These are phyloP conservation scores for Chlamydomonas sp. DNA, from an alignment of 139 green algal species.

Conservation along the genomic window DNA sequence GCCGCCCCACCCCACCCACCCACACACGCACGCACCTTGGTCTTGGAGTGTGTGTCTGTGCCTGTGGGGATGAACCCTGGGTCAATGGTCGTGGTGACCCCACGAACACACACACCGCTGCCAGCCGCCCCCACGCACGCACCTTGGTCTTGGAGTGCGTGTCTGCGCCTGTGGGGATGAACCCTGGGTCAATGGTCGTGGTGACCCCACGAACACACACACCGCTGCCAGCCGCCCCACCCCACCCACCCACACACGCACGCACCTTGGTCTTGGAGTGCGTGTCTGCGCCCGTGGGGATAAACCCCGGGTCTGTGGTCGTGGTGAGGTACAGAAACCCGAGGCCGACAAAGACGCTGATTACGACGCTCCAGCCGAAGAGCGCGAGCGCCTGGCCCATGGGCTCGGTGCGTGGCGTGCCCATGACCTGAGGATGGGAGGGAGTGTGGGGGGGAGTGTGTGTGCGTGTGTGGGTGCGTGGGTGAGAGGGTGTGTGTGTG, in stretches of 20 bases:
- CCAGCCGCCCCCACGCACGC: not conserved
- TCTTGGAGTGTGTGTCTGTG: constrained; percentile 29
- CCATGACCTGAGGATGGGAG: constrained; percentile 4
- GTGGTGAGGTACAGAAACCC: constrained; percentile 70
- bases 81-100: constrained; percentile 67
- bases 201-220: constrained; percentile 33
- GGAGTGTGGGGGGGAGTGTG: too few relatives aligned
- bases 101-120: not conserved
- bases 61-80: constrained; percentile 65
- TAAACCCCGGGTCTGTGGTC: constrained; percentile 67
- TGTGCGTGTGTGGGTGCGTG: too few relatives aligned
- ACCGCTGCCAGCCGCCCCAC: constrained; percentile 1
- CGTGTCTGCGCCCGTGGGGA: constrained; percentile 45
- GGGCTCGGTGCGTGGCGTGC: not conserved
- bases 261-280: constrained; percentile 17
- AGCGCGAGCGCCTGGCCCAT: not conserved
- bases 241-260: too few relatives aligned
- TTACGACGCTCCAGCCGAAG: constrained; percentile 9
- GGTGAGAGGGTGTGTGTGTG: too few relatives aligned
- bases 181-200: constrained; percentile 72
- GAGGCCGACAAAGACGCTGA: constrained; percentile 21
- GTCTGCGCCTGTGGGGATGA: constrained; percentile 50
- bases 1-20: constrained; percentile 1
- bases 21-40: not conserved
- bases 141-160: constrained; percentile 19